Conservation (phyloP, 306 rosid species). For the Corylus heterophylla region DNA sequence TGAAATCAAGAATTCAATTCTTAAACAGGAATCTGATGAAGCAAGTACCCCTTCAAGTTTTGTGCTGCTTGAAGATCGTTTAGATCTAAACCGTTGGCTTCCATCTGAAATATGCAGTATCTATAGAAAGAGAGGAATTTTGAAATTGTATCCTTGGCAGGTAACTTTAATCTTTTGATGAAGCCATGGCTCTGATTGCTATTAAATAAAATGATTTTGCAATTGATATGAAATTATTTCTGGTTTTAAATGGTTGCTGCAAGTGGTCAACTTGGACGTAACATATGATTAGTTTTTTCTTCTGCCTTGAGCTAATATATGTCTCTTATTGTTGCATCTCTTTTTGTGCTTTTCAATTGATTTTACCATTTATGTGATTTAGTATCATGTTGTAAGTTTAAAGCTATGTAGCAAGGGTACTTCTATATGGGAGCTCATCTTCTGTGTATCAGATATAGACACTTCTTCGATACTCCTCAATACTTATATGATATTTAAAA, state of each 20-base stretch:
- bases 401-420: neutral
- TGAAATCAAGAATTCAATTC: conserved; percentile 32
- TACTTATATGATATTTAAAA: neutral
- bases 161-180: conserved; percentile 39
- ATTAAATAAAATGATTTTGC: neutral
- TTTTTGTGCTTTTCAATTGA: neutral
- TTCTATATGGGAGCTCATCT: neutral
- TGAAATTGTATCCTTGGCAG: conserved; percentile 90
- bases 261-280: neutral
- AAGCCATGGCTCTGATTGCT: conserved; percentile 19
- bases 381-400: neutral
- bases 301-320: neutral
- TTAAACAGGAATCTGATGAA: conserved; percentile 46
- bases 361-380: neutral
- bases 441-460: neutral
- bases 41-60: conserved; percentile 70
- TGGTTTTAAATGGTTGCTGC: neutral
- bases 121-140: conserved; percentile 80
- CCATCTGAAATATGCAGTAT: conserved; percentile 81
- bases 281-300: neutral
- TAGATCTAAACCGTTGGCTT: conserved; percentile 76
- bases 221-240: neutral
- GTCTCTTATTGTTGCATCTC: neutral
- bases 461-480: neutral
- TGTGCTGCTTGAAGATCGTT: conserved; percentile 43